phyloP scores from a whole-genome alignment of 2,329 filamentous ascomycete species.

The Apiospora malaysiana region DNA sequence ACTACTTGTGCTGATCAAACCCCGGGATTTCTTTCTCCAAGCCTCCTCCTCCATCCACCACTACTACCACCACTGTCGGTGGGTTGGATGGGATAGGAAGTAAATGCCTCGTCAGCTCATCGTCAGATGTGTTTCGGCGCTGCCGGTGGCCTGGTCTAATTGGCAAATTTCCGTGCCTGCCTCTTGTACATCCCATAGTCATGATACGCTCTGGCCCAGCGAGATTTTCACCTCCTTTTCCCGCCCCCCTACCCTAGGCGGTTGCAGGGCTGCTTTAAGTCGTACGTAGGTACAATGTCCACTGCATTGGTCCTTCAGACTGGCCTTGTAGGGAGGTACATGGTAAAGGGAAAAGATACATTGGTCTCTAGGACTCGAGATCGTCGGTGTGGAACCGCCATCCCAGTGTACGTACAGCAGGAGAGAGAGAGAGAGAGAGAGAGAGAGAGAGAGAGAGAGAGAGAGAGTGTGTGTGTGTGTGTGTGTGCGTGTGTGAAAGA shows the following conservation, averaged over 20 bases:
- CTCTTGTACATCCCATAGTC: neutral
- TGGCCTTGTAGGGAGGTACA: neutral
- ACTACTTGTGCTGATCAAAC: conserved; percentile 5
- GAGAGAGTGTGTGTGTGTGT: no score
- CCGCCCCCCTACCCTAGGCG: conserved; percentile 1
- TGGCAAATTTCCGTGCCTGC: conserved; percentile 2
- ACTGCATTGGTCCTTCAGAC: neutral
- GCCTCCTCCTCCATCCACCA: neutral
- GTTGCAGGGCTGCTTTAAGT: conserved; percentile 8
- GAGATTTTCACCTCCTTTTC: neutral
- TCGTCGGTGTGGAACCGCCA: conserved; percentile 16
- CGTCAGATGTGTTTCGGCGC: neutral
- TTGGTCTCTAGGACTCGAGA: neutral
- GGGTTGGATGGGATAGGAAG: neutral
- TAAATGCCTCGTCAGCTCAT: conserved; percentile 2
- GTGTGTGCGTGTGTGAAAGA: no score
- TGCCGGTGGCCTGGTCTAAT: neutral
- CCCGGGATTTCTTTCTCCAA: conserved; percentile 1
- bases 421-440: neutral
- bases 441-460: no score
- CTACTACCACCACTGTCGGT: neutral
- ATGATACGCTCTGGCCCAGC: neutral
- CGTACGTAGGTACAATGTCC: conserved; percentile 9
- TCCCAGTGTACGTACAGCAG: neutral
- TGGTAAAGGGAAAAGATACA: neutral